A percentile compares a stretch with the other conserved stretches of the same genome.
These are phyloP conservation scores for Nicotiana rustica DNA, from an alignment of 305 asterid genomes.

Conservation along the genomic window DNA sequence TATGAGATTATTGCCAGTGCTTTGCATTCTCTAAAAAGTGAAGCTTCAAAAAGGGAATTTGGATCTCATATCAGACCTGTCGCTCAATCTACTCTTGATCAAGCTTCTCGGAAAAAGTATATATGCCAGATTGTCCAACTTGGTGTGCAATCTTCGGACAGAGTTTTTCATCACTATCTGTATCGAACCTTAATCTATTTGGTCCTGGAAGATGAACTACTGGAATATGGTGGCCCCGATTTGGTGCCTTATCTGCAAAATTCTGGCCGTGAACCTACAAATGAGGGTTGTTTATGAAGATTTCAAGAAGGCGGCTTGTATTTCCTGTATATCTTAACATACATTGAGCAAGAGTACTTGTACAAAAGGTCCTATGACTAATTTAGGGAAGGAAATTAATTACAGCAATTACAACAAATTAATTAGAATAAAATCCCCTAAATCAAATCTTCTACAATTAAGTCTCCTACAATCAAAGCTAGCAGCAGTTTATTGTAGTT, in stretches of 20 bases:
- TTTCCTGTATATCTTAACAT: too few species aligned
- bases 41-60: conserved; percentile 65
- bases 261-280: conserved; percentile 75
- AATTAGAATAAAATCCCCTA: too few species aligned
- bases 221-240: conserved; percentile 98
- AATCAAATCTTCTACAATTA: too few species aligned
- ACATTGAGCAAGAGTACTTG: too few species aligned
- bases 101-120: conserved; percentile 73
- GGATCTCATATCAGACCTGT: conserved; percentile 88
- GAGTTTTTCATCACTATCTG: conserved; percentile 80
- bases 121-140: conserved; percentile 92
- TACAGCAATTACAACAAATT: too few species aligned
- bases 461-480: too few species aligned
- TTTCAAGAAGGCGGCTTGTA: too few species aligned
- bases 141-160: conserved; percentile 92
- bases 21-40: conserved; percentile 79
- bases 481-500: conserved; percentile 6
- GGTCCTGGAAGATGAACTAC: conserved; percentile 89
- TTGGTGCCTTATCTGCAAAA: conserved; percentile 92
- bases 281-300: conserved; percentile 60
- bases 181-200: conserved; percentile 80
- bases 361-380: too few species aligned
- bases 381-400: too few species aligned
- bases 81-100: conserved; percentile 79
- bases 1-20: conserved; percentile 85